Evolutionary conservation across 768 basidiomycete species (phyloP), one percentile per base, ranked within the genome.

Genomic region (Tulasnella sp.): DNA sequence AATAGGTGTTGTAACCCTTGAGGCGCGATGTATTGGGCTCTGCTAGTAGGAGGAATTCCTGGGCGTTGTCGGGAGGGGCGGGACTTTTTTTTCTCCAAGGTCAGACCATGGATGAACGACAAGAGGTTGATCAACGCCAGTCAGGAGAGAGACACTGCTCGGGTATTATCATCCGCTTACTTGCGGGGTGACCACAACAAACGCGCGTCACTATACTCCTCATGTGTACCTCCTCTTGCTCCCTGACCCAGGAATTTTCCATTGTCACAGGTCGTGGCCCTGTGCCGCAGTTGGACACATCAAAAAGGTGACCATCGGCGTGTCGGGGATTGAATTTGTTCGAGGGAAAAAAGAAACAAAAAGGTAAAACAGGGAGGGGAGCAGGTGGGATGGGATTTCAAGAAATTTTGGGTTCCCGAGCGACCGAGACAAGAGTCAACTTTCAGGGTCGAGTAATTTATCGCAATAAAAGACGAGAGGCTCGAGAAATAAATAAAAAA

Each of bases 401-500:
- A 12, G 49, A 49, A 49, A 12, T 31, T 54, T 34, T 64, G 29
- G 58, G 58, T 64, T 64, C 58, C 58, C 58, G 58, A 64, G 58
- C 58, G 58, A 64, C 58, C 25, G 58, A 64, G 58, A 64, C 58
- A 64, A 64, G 29, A 25, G 25, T 34, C 58, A 64, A 64, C 31
- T 25, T 49, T 64, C 58, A 64, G 58, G 58, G 58, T 64, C 58
- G 58, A 64, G 58, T 34, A 64, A 64, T 64, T 64, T 64, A 64
- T 64, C 58, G 58, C 58, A 64, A 64, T 64, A 64, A 64, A 64
- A 25, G n/a, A 58, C n/a, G n/a, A n/a, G n/a, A n/a, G n/a, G 54
- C 54, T 58, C 54, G n/a, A 58, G 54, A 58, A 64, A 64, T 64
- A 64, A 64, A 64, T 25, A 58, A 64, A 64, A 64, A 64, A 64